phyloP scores from a whole-genome alignment of 768 basidiomycete genomes.

The Tephrocybe rancida region DNA sequence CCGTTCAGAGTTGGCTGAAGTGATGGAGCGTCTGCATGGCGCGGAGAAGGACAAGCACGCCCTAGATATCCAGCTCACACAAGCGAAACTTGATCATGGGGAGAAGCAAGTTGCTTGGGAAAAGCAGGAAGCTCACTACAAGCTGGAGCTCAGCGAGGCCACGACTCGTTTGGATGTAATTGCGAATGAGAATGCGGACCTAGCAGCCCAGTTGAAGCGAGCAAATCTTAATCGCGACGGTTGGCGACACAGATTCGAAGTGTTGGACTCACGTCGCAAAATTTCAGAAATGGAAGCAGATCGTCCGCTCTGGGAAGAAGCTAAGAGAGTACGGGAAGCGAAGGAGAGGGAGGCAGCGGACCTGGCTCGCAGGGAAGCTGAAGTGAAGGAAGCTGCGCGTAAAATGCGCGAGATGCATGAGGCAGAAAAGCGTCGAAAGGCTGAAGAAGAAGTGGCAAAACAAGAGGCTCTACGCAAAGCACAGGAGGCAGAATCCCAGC shows the following conservation, averaged over 20 bases:
- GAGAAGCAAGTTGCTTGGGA: background rate
- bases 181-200: background rate
- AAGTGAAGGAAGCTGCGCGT: conserved; percentile 12
- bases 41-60: background rate
- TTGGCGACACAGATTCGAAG: conserved; percentile 7
- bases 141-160: background rate
- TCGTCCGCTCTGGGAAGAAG: conserved; percentile 11
- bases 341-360: conserved; percentile 7
- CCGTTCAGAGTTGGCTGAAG: background rate
- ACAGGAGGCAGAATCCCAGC: too few relatives aligned
- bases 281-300: conserved; percentile 15
- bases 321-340: conserved; percentile 4
- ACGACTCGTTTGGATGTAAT: background rate
- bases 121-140: background rate
- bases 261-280: conserved; percentile 17
- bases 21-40: background rate
- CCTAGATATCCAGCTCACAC: background rate
- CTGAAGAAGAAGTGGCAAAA: too few relatives aligned
- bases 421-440: conserved; percentile 10
- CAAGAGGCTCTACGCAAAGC: conserved; percentile 5
- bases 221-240: conserved; percentile 1
- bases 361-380: background rate
- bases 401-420: conserved; percentile 8
- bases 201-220: background rate
- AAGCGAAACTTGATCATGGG: background rate